These are phyloP conservation scores for Mycena maculata DNA, from an alignment of 768 basidiomycete species.

Conservation along the genomic window DNA sequence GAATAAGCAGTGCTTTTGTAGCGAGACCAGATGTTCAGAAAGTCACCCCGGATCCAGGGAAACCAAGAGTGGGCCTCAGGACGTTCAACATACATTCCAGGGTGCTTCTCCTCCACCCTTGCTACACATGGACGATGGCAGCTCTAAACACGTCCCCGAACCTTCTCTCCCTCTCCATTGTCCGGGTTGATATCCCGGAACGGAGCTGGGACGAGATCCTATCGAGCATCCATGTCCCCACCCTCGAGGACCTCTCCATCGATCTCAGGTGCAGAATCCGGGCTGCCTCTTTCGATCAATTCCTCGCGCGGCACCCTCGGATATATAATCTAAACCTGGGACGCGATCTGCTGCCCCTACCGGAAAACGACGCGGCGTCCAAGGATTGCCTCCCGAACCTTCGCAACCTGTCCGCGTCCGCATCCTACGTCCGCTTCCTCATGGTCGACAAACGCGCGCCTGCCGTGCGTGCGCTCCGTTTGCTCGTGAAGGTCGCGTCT, in stretches of 20 bases:
- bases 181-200: conserved; percentile 25
- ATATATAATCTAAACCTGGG: conserved; percentile 20
- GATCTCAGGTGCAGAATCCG: conserved; percentile 20
- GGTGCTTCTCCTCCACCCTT: conserved; percentile 28
- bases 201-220: conserved; percentile 21
- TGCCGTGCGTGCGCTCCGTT: conserved; percentile 14
- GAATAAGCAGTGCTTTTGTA: conserved; percentile 11
- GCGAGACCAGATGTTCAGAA: neutral
- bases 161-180: conserved; percentile 25
- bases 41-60: neutral
- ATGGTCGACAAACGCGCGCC: conserved; percentile 13
- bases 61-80: neutral
- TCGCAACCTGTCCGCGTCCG: conserved; percentile 5
- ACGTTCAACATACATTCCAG: conserved; percentile 27
- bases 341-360: conserved; percentile 6
- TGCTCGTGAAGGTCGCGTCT: conserved; percentile 21
- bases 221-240: conserved; percentile 12
- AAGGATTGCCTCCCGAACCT: conserved; percentile 16
- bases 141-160: conserved; percentile 16
- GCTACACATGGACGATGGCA: conserved; percentile 22
- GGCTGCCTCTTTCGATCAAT: conserved; percentile 6
- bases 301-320: conserved; percentile 23
- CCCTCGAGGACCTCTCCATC: conserved; percentile 16
- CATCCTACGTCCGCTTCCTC: conserved; percentile 14
- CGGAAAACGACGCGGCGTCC: conserved; percentile 13